phyloP scores from a whole-genome alignment of 805 yeast genomes.

The Pichia kluyveri region DNA sequence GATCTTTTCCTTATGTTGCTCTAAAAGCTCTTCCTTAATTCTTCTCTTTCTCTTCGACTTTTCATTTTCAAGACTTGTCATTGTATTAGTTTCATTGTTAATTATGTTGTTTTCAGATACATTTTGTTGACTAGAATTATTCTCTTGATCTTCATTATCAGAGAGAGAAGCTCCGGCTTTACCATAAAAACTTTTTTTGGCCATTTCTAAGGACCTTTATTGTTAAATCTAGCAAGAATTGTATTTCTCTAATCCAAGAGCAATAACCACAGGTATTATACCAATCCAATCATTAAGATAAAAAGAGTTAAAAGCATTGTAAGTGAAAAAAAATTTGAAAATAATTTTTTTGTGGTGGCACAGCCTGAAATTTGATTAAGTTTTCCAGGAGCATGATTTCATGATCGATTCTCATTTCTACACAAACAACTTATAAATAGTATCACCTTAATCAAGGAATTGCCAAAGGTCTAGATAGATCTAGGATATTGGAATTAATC shows the following conservation, averaged over 20 bases:
- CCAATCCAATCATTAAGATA: no score
- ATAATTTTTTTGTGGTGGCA: conserved; percentile 1
- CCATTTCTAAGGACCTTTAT: background rate
- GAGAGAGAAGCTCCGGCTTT: conserved; percentile 5
- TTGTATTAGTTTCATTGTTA: conserved; percentile 31
- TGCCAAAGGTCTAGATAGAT: no score
- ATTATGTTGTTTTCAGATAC: background rate
- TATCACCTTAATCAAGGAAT: no score
- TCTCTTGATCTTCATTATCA: background rate
- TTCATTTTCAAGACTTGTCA: conserved; percentile 45
- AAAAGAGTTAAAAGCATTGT: background rate
- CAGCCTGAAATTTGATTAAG: conserved; percentile 2
- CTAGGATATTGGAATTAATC: no score
- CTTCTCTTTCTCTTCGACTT: conserved; percentile 55
- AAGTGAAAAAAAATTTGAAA: conserved; percentile 2
- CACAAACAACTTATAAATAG: no score
- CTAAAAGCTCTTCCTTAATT: conserved; percentile 46
- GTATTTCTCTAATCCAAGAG: no score
- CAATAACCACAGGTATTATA: no score
- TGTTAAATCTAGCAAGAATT: no score
- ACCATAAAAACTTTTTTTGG: conserved; percentile 7
- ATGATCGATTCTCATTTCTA: background rate
- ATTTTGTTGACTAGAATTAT: background rate
- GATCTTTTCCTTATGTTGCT: conserved; percentile 59
- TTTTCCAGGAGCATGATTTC: no score